These are phyloP conservation scores for Herpetomonas tarakana DNA, from an alignment of 208 protist species.

Conservation along the genomic window DNA sequence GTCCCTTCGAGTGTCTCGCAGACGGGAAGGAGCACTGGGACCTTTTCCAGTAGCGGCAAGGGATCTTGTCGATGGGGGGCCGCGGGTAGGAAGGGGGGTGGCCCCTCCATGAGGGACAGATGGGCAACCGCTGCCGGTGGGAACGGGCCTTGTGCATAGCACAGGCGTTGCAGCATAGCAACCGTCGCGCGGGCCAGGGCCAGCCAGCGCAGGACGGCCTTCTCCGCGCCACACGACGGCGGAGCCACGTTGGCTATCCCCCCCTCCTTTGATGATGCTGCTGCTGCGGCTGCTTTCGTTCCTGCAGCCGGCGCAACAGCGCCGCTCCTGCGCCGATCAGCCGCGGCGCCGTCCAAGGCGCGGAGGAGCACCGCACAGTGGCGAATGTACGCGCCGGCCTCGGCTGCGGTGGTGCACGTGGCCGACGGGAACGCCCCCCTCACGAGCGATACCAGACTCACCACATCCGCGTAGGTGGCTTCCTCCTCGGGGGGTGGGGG, in stretches of 20 bases:
- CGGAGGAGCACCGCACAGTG: neutral
- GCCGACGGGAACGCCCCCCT: neutral
- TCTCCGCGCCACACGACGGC: too few relatives aligned
- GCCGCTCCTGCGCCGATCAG: too few relatives aligned
- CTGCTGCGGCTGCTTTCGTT: too few relatives aligned
- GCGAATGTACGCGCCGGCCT: neutral
- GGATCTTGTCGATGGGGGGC: too few relatives aligned
- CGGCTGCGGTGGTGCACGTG: neutral
- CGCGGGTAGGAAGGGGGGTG: too few relatives aligned
- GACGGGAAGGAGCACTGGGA: neutral
- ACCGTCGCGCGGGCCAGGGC: neutral
- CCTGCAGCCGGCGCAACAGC: too few relatives aligned
- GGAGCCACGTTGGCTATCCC: too few relatives aligned
- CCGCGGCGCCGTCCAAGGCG: neutral
- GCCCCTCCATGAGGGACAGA: too few relatives aligned
- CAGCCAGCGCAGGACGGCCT: neutral
- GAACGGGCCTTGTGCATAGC: neutral
- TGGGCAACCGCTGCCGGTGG: neutral
- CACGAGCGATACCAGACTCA: neutral
- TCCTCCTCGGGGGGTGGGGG: neutral
- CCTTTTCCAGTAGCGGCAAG: too few relatives aligned
- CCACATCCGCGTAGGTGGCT: neutral
- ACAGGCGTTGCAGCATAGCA: neutral
- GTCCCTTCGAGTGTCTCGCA: neutral
- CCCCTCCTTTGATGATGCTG: too few relatives aligned